Conservation (phyloP, 345 rosid species). For the Heritiera fomes region DNA sequence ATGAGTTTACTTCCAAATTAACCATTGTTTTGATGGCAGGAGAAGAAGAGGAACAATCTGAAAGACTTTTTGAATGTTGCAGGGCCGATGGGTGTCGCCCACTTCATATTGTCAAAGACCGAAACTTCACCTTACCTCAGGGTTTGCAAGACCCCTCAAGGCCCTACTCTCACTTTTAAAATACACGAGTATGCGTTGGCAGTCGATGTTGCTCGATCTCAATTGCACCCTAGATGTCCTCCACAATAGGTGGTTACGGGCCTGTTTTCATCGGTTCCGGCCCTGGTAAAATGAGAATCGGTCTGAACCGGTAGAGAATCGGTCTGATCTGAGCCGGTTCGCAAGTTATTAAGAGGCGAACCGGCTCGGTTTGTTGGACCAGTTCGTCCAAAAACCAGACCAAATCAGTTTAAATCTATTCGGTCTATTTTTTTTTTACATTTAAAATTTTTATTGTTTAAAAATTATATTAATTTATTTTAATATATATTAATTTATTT, state of each 20-base stretch:
- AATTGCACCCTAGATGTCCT: constrained; percentile 85
- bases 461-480: too few species aligned
- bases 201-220: constrained; percentile 77
- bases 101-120: constrained; percentile 81
- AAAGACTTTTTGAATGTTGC: constrained; percentile 87
- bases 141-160: constrained; percentile 95
- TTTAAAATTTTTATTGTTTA: too few species aligned
- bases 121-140: constrained; percentile 61
- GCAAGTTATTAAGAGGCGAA: too few species aligned
- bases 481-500: too few species aligned
- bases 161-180: constrained; percentile 90
- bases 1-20: constrained; percentile 12
- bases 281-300: too few species aligned
- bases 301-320: too few species aligned
- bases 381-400: too few species aligned
- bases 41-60: constrained; percentile 80
- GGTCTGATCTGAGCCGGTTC: too few species aligned
- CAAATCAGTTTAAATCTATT: too few species aligned
- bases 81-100: constrained; percentile 97
- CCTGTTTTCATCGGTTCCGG: too few species aligned
- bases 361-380: too few species aligned
- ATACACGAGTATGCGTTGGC: constrained; percentile 75
- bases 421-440: too few species aligned
- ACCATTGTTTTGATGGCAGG: constrained; percentile 44
- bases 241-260: neutral